Evolutionary conservation across 2,329 filamentous ascomycete genomes (phyloP), one percentile per base, ranked within the genome.

Genomic region (Fusarium neocosmosporiellum): DNA sequence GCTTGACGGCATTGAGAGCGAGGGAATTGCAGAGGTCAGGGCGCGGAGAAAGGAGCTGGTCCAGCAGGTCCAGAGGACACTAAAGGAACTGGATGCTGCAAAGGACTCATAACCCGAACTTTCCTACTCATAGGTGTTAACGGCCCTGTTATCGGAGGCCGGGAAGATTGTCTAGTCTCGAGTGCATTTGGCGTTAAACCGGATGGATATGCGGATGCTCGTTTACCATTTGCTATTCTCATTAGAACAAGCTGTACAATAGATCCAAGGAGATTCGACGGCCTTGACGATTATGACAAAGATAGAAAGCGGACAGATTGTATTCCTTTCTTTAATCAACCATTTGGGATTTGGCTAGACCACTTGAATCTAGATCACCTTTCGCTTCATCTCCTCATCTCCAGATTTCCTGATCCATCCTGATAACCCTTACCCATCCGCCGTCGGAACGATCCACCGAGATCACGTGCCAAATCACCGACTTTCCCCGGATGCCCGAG

Each of bases 1-100:
- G 83, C 81, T 94, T 41, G 94, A 96, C 79, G 91, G 88, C 24
- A 89, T 96, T 4, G 93, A 96, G 74, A 91, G 91, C 0, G 91
- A 92, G 55, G 93, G 92, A 7, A 89, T 93, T 72, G 80, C 84
- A 11, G 90, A 91, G 14, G 90, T 92, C 29, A 86, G 93, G 70
- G 82, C 86, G 14, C 88, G 85, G 79, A 85, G 94, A 78, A 95
- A 93, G 83, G 92, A 91, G 66, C 81, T 95, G 59, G 92, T 96
- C n/a, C 89, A 86, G 76, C 87, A 92, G 71, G 91, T 93, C 5
- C 93, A 96, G 80, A 87, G 84, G 13, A 83, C 93, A 48, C 81
- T 96, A 73, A 90, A 87, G 77, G 85, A 86, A 31, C 79, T 96
- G 66, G 94, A 96, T 78, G 84, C 62, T 22, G 81, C 79, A 34